phyloP scores from a whole-genome alignment of 495 filamentous ascomycete genomes.

The Tuber microsphaerosporum region DNA sequence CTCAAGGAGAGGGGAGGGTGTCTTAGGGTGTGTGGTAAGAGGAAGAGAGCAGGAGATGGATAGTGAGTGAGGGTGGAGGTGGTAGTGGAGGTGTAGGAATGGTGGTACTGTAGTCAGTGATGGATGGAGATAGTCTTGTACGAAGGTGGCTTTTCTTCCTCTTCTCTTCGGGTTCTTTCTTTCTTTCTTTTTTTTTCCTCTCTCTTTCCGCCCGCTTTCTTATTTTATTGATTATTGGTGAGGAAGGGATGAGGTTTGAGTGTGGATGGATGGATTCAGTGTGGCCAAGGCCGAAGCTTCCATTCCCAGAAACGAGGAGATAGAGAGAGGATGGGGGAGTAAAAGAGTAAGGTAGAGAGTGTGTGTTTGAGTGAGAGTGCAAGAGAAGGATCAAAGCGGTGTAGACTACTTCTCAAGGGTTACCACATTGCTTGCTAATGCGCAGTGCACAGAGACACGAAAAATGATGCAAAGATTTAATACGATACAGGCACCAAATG shows the following conservation, averaged over 20 bases:
- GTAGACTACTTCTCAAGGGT: not conserved
- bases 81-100: conserved; percentile 31
- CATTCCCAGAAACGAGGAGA: not conserved
- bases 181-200: not conserved
- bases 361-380: conserved; percentile 4
- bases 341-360: conserved; percentile 6
- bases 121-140: conserved; percentile 25
- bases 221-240: conserved; percentile 2
- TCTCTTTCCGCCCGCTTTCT: not conserved
- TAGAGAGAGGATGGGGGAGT: not conserved
- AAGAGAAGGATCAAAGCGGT: conserved; percentile 6
- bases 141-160: conserved; percentile 34
- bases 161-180: conserved; percentile 29
- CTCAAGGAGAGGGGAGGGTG: conserved; percentile 13
- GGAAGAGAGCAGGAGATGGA: not conserved
- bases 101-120: conserved; percentile 24
- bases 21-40: conserved; percentile 21
- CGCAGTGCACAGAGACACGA: conserved; percentile 14
- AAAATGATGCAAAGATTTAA: conserved; percentile 20
- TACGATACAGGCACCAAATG: conserved; percentile 21
- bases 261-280: conserved; percentile 25
- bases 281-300: conserved; percentile 19
- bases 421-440: conserved; percentile 1
- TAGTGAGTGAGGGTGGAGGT: conserved; percentile 16
- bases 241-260: conserved; percentile 5